These are phyloP conservation scores for Hysterangium stoloniferum DNA, from an alignment of 768 basidiomycete species.

Conservation along the genomic window DNA sequence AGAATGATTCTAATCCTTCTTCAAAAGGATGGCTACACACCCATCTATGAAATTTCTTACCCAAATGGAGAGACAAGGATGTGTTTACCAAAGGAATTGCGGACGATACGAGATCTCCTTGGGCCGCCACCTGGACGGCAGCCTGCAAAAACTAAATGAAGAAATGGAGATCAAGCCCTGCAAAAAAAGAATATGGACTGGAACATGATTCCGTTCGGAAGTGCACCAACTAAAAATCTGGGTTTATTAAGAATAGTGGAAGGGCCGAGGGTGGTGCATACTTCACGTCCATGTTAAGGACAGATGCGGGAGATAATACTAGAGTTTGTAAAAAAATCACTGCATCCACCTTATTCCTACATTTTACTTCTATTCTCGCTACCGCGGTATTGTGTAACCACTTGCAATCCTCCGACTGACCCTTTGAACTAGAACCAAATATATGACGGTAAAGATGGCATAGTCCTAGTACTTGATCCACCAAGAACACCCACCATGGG, in stretches of 20 bases:
- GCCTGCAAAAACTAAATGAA: not conserved
- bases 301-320: too few relatives aligned
- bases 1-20: not conserved
- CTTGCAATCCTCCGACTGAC: too few relatives aligned
- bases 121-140: too few relatives aligned
- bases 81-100: not conserved
- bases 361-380: not conserved
- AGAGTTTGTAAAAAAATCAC: too few relatives aligned
- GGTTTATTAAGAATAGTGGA: not conserved
- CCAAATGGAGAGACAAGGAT: not conserved
- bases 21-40: not conserved
- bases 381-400: not conserved
- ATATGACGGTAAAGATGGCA: not conserved
- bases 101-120: too few relatives aligned
- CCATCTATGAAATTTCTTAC: not conserved
- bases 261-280: too few relatives aligned
- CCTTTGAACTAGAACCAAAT: too few relatives aligned
- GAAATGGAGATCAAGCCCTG: not conserved
- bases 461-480: not conserved
- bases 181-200: not conserved
- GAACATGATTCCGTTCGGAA: not conserved
- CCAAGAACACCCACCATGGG: not conserved
- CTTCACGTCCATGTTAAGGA: too few relatives aligned
- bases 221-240: not conserved
- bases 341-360: not conserved